Evolutionary conservation across 768 basidiomycete species (phyloP).

Genomic region (Daedaleopsis sinensis): DNA sequence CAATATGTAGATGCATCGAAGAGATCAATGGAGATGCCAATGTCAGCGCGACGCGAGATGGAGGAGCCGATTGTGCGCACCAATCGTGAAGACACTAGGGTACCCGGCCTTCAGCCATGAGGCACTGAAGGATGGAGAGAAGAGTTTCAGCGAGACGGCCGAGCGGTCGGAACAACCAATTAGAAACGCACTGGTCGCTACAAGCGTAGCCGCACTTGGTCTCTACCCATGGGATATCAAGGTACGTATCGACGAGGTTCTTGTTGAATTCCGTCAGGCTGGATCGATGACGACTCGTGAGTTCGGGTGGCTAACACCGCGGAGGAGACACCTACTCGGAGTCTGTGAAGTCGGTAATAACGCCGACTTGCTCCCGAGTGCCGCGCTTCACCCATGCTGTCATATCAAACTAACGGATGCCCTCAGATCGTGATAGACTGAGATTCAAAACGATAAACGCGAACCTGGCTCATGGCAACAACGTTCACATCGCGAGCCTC

Average conservation of each 20-base stretch:
- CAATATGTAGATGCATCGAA: conserved; percentile 4
- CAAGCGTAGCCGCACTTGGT: conserved; percentile 95
- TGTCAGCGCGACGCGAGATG: conserved; percentile 16
- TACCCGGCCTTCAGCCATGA: conserved; percentile 89
- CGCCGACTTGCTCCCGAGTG: conserved; percentile 65
- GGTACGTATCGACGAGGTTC: conserved; percentile 73
- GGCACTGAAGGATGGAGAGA: conserved; percentile 48
- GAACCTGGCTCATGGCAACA: conserved; percentile 82
- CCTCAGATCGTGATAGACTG: conserved; percentile 17
- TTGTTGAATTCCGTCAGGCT: conserved; percentile 85
- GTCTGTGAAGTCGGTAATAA: conserved; percentile 86
- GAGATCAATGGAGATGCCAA: conserved; percentile 3
- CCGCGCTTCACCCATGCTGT: conserved; percentile 89
- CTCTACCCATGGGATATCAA: conserved; percentile 83
- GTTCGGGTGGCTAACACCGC: not conserved
- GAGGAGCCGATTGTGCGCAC: conserved; percentile 40
- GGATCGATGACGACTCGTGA: conserved; percentile 19
- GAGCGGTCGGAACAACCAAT: conserved; percentile 23
- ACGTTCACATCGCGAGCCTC: conserved; percentile 64
- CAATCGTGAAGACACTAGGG: conserved; percentile 82
- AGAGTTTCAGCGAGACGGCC: conserved; percentile 29
- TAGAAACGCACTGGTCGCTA: conserved; percentile 76
- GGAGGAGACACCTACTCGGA: conserved; percentile 20
- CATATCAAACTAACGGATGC: conserved; percentile 73
- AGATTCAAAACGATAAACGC: conserved; percentile 12